Conservation (phyloP, 2,329 filamentous ascomycete species). For the Colletotrichum cereale region DNA sequence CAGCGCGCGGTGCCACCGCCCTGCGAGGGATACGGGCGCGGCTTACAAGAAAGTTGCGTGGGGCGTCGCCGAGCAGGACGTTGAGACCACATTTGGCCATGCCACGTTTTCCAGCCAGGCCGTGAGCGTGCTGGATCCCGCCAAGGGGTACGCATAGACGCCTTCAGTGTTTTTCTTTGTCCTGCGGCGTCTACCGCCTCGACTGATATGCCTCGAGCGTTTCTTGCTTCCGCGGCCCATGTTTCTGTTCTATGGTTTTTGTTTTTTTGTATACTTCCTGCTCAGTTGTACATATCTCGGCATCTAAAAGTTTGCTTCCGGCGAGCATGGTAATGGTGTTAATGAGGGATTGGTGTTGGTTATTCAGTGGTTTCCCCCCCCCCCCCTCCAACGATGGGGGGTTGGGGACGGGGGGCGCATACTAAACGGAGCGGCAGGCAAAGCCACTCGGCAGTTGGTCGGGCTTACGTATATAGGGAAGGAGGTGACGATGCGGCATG, state of each 20-base stretch:
- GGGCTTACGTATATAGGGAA: background rate
- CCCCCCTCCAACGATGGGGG: background rate
- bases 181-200: constrained; percentile 5
- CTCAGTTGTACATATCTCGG: constrained; percentile 26
- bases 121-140: constrained; percentile 48
- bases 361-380: background rate
- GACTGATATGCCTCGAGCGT: background rate
- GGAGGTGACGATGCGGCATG: background rate
- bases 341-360: background rate
- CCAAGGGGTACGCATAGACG: constrained; percentile 54
- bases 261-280: background rate
- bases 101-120: constrained; percentile 11
- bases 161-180: background rate
- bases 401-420: background rate
- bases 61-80: constrained; percentile 62
- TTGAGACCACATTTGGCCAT: constrained; percentile 51
- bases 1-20: constrained; percentile 61
- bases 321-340: constrained; percentile 22
- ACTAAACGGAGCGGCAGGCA: background rate
- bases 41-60: constrained; percentile 56
- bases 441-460: background rate
- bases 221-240: background rate
- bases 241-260: background rate
- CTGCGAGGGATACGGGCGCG: constrained; percentile 48
- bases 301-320: background rate